These are phyloP conservation scores for Agaricus sinodeliciosus DNA, from an alignment of 768 basidiomycete genomes.

Conservation along the genomic window DNA sequence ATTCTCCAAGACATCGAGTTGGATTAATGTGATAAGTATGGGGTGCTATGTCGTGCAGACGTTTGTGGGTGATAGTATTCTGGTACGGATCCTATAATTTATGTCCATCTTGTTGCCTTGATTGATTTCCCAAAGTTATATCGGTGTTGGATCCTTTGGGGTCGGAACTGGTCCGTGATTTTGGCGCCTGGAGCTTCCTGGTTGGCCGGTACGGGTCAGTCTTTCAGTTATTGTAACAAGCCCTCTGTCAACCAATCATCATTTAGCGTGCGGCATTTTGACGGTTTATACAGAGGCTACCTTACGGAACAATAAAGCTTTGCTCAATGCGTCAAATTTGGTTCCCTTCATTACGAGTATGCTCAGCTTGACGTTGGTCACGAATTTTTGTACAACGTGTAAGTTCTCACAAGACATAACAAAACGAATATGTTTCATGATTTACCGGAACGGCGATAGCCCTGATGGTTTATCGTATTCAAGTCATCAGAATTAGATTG, in stretches of 20 bases:
- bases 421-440: too few species aligned
- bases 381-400: conserved; percentile 34
- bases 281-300: conserved; percentile 27
- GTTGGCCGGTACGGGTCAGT: conserved; percentile 28
- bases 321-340: conserved; percentile 23
- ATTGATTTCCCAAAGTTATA: conserved; percentile 21
- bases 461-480: conserved; percentile 32
- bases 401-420: conserved; percentile 7
- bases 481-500: conserved; percentile 22
- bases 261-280: conserved; percentile 26
- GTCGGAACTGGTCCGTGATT: conserved; percentile 24
- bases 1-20: conserved; percentile 28
- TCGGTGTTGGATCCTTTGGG: conserved; percentile 33
- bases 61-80: conserved; percentile 35
- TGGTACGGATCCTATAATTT: conserved; percentile 22
- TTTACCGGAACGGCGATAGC: conserved; percentile 15
- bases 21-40: conserved; percentile 38
- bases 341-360: conserved; percentile 33
- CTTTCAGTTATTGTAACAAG: neutral
- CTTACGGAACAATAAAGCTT: conserved; percentile 12
- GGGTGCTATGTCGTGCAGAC: conserved; percentile 34
- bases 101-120: neutral
- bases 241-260: neutral
- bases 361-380: conserved; percentile 30
- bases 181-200: conserved; percentile 25